Evolutionary conservation across 2,329 filamentous ascomycete genomes (phyloP).

Genomic region (Colletotrichum falcatum): DNA sequence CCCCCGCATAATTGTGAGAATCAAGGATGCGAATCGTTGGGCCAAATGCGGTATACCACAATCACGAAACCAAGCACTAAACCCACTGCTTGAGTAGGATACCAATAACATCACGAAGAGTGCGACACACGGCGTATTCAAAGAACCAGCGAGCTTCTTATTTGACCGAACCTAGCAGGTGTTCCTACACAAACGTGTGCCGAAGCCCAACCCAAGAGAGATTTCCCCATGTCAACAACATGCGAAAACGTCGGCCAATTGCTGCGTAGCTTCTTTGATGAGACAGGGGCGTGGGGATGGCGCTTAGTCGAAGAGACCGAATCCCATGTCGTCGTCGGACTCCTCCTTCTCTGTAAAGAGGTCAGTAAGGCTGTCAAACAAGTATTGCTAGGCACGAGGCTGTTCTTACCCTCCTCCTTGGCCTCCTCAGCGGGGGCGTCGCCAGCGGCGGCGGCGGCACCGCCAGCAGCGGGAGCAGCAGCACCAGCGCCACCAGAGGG

Average conservation of each 20-base stretch:
- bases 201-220: slow-evolving; percentile 41
- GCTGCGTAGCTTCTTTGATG: slow-evolving; percentile 50
- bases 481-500: slow-evolving; percentile 89
- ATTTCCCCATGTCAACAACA: slow-evolving; percentile 49
- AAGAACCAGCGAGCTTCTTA: slow-evolving; percentile 40
- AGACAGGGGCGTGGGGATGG: slow-evolving; percentile 47
- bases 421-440: slow-evolving; percentile 72
- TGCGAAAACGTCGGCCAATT: slow-evolving; percentile 49
- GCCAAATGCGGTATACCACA: background rate
- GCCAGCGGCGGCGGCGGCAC: slow-evolving; percentile 73
- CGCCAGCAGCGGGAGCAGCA: slow-evolving; percentile 75
- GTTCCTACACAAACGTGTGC: slow-evolving; percentile 36
- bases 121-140: slow-evolving; percentile 13
- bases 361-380: slow-evolving; percentile 45
- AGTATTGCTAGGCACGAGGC: slow-evolving; percentile 48
- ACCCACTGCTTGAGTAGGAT: too few relatives aligned
- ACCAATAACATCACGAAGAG: background rate
- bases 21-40: background rate
- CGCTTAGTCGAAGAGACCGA: slow-evolving; percentile 80
- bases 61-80: too few relatives aligned
- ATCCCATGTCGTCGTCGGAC: slow-evolving; percentile 56
- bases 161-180: slow-evolving; percentile 40
- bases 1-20: background rate
- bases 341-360: slow-evolving; percentile 65
- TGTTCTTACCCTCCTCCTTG: slow-evolving; percentile 85